Evolutionary conservation across 768 basidiomycete genomes (phyloP).

Genomic region (Leucocoprinus birnbaumii): DNA sequence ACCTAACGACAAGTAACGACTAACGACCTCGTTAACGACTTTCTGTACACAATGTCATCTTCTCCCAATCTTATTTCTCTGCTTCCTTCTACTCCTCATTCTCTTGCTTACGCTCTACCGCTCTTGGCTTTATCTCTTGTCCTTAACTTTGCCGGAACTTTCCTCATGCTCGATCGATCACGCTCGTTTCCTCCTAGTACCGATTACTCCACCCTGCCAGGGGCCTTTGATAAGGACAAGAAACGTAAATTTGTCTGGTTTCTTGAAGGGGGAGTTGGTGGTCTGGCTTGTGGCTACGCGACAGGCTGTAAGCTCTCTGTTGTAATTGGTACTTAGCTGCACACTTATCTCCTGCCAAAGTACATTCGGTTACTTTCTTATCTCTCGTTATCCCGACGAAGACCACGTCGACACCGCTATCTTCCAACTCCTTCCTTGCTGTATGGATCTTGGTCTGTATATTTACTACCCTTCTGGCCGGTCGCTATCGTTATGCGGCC

Average conservation of each 20-base stretch:
- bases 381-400: constrained; percentile 52
- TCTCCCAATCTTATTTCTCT: constrained; percentile 32
- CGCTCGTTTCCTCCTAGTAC: constrained; percentile 51
- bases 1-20: constrained; percentile 4
- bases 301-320: constrained; percentile 45
- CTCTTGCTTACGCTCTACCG: constrained; percentile 57
- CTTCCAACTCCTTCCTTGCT: constrained; percentile 50
- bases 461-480: constrained; percentile 46
- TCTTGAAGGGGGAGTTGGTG: constrained; percentile 64
- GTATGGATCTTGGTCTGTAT: constrained; percentile 55
- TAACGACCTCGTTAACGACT: constrained; percentile 11
- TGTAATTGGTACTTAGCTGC: too few relatives aligned
- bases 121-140: constrained; percentile 56
- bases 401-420: constrained; percentile 40
- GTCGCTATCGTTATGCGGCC: constrained; percentile 52
- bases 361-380: constrained; percentile 60
- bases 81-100: constrained; percentile 45
- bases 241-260: constrained; percentile 31
- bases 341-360: constrained; percentile 32
- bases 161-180: constrained; percentile 68
- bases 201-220: constrained; percentile 26
- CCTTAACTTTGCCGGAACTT: constrained; percentile 66
- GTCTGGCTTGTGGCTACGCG: constrained; percentile 51
- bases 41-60: constrained; percentile 4
- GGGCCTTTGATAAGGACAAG: constrained; percentile 26